phyloP scores from a whole-genome alignment of 2,329 filamentous ascomycete species.

The Pestalotiopsis sp. region DNA sequence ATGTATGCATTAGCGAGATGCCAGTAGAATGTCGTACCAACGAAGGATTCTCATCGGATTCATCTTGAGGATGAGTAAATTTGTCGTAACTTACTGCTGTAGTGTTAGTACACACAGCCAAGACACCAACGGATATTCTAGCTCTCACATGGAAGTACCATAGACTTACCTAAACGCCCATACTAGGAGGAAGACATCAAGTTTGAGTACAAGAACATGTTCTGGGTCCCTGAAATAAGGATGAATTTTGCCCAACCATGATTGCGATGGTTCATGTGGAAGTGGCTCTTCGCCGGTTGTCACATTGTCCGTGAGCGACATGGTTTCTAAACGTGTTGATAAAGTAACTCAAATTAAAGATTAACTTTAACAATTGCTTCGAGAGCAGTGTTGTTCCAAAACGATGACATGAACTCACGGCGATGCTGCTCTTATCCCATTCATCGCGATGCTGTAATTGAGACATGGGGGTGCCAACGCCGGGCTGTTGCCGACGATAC shows the following conservation, averaged over 20 bases:
- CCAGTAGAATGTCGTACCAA: too few species aligned
- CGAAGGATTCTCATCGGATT: too few species aligned
- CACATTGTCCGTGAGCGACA: background rate
- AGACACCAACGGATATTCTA: background rate
- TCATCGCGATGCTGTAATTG: background rate
- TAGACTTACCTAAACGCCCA: slow-evolving; percentile 33
- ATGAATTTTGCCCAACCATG: slow-evolving; percentile 32
- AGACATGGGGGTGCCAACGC: background rate
- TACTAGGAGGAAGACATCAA: slow-evolving; percentile 28
- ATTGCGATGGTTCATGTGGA: background rate
- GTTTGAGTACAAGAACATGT: slow-evolving; percentile 30
- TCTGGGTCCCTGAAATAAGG: slow-evolving; percentile 31
- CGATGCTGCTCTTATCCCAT: background rate
- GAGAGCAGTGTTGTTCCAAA: too few species aligned
- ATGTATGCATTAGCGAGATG: background rate
- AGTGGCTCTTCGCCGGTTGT: background rate
- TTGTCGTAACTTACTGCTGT: background rate
- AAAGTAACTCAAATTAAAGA: too few species aligned
- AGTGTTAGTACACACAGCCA: background rate
- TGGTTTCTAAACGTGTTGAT: background rate
- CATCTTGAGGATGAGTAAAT: too few species aligned
- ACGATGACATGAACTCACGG: too few species aligned
- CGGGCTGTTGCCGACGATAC: background rate
- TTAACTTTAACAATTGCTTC: too few species aligned
- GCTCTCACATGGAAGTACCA: background rate